Evolutionary conservation across 1,139 yeast species (phyloP).

Genomic region (Diutina sp.): DNA sequence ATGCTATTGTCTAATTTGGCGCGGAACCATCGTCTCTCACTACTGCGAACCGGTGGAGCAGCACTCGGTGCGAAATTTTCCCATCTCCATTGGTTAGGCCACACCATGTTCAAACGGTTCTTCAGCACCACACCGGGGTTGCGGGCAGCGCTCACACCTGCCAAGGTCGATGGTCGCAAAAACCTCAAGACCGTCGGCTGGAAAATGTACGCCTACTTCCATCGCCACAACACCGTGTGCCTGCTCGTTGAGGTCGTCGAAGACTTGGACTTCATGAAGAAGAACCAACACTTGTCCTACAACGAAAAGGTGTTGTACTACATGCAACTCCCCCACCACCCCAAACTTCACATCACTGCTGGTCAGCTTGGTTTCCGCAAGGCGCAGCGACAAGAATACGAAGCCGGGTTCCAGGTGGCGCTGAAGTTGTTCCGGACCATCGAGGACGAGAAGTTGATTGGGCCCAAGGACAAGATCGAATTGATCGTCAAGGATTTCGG

Average conservation of each 20-base stretch:
- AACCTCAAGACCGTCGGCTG: conserved; percentile 37
- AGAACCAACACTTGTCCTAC: conserved; percentile 43
- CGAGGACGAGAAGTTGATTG: conserved; percentile 41
- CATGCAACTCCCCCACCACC: conserved; percentile 69
- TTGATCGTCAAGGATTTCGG: conserved; percentile 73
- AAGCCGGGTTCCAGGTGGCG: conserved; percentile 85
- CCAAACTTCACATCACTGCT: conserved; percentile 51
- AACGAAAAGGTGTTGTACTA: conserved; percentile 72
- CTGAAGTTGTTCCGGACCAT: conserved; percentile 62
- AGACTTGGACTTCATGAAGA: conserved; percentile 45
- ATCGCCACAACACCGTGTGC: conserved; percentile 71
- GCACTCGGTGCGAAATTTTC: conserved; percentile 78
- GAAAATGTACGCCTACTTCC: conserved; percentile 65
- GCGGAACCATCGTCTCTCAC: neutral
- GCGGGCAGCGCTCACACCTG: conserved; percentile 52
- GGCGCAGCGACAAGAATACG: conserved; percentile 80
- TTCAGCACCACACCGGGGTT: conserved; percentile 41
- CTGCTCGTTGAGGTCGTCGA: conserved; percentile 65
- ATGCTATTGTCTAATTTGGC: neutral
- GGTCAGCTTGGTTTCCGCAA: conserved; percentile 70
- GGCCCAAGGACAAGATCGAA: conserved; percentile 48
- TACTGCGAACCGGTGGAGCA: conserved; percentile 42
- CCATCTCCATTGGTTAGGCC: conserved; percentile 29
- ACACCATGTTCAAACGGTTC: conserved; percentile 76
- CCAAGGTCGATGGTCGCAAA: conserved; percentile 17